Evolutionary conservation across 805 yeast genomes (phyloP), one percentile per base, ranked within the genome.

Genomic region (Priceomyces castillae): DNA sequence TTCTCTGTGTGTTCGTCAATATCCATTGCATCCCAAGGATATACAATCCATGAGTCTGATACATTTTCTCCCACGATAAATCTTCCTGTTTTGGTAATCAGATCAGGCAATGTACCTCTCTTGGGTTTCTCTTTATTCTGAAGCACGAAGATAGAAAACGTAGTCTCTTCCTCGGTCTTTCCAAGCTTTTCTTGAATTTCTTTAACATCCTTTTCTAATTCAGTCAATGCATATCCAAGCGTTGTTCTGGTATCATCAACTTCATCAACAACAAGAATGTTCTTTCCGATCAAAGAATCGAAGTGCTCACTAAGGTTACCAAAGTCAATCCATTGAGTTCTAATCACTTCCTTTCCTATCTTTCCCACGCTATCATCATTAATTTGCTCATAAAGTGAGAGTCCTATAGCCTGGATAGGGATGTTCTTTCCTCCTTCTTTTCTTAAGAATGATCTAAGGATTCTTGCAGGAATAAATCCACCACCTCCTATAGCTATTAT

Each of bases 191-290:
- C 68, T 49, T 87, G 87, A 53, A 82, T 81, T 42, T 71, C 76
- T 39, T 67, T 65, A 36, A 86, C 82, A 46, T 75, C 79, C 60
- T 82, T 80, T 60, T 81, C 76, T 49, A 88, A 71, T 64, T 88
- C 96, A 9, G 80, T 71, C 31, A 87, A 77, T 2, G 95, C 95
- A 58, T 87, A 88, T 61, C 86, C 92, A 44, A 88, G 70, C 2
- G 96, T 88, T 41, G 96, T 88, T 74, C 96, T 84, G 18, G 95
- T 86, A 61, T 88, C 96, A 63, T 88, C 96, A 37, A 88, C 96
- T 69, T 88, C 96, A 63, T 88, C 96, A 28, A 88, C 94, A 55
- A 88, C 86, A 51, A 88, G 67, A 30, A 88, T 74, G 59, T 81
- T 82, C 66, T 87, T 88, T 53, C 95, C 95, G 46, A 88, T 82